phyloP scores from a whole-genome alignment of 257 asterid genomes.

The Eustoma russellianum region DNA sequence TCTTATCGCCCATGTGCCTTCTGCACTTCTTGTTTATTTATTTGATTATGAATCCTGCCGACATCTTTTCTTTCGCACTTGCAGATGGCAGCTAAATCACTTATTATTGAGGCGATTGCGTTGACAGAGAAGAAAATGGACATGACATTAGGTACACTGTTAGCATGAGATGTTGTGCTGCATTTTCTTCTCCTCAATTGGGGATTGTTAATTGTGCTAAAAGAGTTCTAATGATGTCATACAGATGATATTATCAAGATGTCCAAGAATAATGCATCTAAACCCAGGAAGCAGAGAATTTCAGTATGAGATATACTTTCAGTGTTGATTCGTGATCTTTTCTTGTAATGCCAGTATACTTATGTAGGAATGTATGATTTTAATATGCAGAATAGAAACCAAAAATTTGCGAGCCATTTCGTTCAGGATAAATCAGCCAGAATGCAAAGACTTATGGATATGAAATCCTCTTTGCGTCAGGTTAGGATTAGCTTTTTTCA shows the following conservation, averaged over 20 bases:
- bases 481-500: slow-evolving; percentile 14
- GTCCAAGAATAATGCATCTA: slow-evolving; percentile 46
- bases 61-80: no score
- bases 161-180: not conserved
- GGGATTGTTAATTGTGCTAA: slow-evolving; percentile 1
- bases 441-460: slow-evolving; percentile 42
- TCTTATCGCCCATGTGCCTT: no score
- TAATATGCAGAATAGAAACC: slow-evolving; percentile 49
- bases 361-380: not conserved
- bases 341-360: no score
- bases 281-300: slow-evolving; percentile 48
- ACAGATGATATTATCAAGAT: slow-evolving; percentile 89
- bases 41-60: no score
- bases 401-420: slow-evolving; percentile 31
- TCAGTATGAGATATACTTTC: slow-evolving; percentile 31
- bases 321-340: no score
- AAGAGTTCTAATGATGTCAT: not conserved
- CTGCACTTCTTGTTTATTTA: no score
- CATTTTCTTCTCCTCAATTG: not conserved
- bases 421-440: slow-evolving; percentile 50
- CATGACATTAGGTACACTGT: slow-evolving; percentile 67
- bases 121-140: slow-evolving; percentile 95
- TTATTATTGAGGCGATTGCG: slow-evolving; percentile 52
- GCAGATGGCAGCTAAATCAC: no score
- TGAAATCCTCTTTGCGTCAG: slow-evolving; percentile 69